phyloP scores from a whole-genome alignment of 306 rosid species.

The Prunus salicina region DNA sequence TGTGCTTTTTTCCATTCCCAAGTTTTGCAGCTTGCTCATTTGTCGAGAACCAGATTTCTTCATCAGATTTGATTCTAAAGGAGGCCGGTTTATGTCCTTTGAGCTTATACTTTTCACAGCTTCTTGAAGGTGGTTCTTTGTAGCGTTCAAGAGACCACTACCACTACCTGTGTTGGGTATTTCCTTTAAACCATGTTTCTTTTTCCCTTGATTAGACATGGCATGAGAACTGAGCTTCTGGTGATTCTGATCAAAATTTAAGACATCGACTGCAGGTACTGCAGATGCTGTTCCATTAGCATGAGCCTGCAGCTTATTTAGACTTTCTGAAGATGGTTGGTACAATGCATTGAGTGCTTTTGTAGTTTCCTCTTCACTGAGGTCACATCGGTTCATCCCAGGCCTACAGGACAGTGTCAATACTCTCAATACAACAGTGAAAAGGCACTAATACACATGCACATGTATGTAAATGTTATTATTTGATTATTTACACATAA shows the following conservation, averaged over 20 bases:
- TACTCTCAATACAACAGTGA: slow-evolving; percentile 27
- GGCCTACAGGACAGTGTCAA: slow-evolving; percentile 51
- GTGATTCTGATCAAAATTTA: slow-evolving; percentile 34
- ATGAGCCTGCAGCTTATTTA: slow-evolving; percentile 35
- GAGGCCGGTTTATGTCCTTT: slow-evolving; percentile 43
- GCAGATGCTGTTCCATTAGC: slow-evolving; percentile 40
- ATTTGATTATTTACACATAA: neutral
- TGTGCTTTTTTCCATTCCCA: slow-evolving; percentile 36
- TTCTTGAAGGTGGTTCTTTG: slow-evolving; percentile 36
- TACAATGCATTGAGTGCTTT: slow-evolving; percentile 46
- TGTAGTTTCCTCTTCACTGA: slow-evolving; percentile 73
- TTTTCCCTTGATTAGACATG: slow-evolving; percentile 43
- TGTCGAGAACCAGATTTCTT: slow-evolving; percentile 41
- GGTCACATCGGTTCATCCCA: slow-evolving; percentile 69
- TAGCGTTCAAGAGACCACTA: slow-evolving; percentile 31
- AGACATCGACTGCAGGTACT: slow-evolving; percentile 26
- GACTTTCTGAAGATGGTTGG: slow-evolving; percentile 56
- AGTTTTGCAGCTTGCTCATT: slow-evolving; percentile 28
- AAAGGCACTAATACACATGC: slow-evolving; percentile 11
- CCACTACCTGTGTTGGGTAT: slow-evolving; percentile 32
- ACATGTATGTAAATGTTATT: neutral
- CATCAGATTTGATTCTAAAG: slow-evolving; percentile 31
- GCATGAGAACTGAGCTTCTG: slow-evolving; percentile 31
- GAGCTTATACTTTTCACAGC: slow-evolving; percentile 39
- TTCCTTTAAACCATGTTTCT: slow-evolving; percentile 41